Base-by-base conservation (phyloP, 2,329 filamentous ascomycete species). In the Cryphonectria japonica region DNA sequence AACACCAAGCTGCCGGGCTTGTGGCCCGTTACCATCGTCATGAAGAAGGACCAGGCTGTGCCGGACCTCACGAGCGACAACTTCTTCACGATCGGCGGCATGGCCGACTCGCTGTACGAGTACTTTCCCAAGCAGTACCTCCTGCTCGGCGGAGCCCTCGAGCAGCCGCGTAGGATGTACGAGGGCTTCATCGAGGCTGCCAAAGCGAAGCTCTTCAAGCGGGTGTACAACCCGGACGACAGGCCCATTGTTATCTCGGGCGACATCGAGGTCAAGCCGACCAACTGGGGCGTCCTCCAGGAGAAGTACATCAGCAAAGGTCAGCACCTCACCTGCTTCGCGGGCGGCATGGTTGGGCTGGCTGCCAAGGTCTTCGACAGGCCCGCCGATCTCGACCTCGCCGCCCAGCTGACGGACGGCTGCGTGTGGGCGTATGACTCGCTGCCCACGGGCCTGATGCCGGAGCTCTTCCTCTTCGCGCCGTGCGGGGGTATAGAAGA, bases 111-210 rank as follows among this genome's bases (percentile, higher is more conserved):
- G 19, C 78, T 87, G 1, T 89, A 89, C 73, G 88, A 89, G 76
- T 95, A 94, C 77, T 86, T 93, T 74, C 84, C 86, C 0, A 82
- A 93, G 77, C 85, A 92, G 77, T 89, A 89, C 76, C 80, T 92
- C 65, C 81, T 93, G n/a, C 85, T 93, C 0, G 89, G 89, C 50
- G 91, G 91, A 3, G 80, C 84, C 0, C 81, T 86, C n/a, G 71
- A 87, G 19, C 84, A 79, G 74, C 78, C 78, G 26, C 76, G 74
- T 41, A 67, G 69, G 61, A 75, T 79, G 75, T 79, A 79, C 73
- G 75, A 77, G 63, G 66, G 62, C 29, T 78, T 79, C 54, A 72
- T 79, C 65, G 74, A 73, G 22, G 75, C 76, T 0, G 80, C 82
- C 41, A 82, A 83, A 77, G 79, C 78, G 72, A 78, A 82, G 73